Conservation (phyloP, 371 early-diverging fungal genomes). For the Lichtheimia corymbifera region DNA sequence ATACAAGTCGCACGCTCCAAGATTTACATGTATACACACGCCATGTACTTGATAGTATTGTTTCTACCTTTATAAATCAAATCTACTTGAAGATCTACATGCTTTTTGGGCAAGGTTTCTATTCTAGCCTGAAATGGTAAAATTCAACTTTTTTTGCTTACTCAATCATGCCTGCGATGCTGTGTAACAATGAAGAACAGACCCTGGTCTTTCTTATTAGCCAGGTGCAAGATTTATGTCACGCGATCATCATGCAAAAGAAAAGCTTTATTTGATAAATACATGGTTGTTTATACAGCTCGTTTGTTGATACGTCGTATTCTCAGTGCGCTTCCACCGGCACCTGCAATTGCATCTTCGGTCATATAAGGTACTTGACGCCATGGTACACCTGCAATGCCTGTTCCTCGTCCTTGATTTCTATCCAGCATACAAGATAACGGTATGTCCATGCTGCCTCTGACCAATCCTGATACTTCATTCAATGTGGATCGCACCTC, state of each 20-base stretch:
- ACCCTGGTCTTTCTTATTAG: too few relatives aligned
- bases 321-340: slow-evolving; percentile 34
- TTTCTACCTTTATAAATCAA: too few relatives aligned
- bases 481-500: slow-evolving; percentile 46
- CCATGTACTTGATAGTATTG: too few relatives aligned
- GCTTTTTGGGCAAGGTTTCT: background rate
- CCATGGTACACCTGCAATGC: slow-evolving; percentile 54
- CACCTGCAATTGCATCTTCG: slow-evolving; percentile 32
- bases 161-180: too few relatives aligned
- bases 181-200: too few relatives aligned
- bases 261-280: too few relatives aligned
- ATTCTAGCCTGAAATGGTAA: too few relatives aligned
- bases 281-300: background rate
- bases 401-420: slow-evolving; percentile 33
- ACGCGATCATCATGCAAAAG: too few relatives aligned
- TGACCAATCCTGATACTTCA: slow-evolving; percentile 63
- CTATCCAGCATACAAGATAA: slow-evolving; percentile 45
- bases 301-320: slow-evolving; percentile 40
- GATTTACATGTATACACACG: too few relatives aligned
- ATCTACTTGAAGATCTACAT: background rate
- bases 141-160: too few relatives aligned
- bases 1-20: too few relatives aligned
- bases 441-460: slow-evolving; percentile 59
- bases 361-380: slow-evolving; percentile 51
- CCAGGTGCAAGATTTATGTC: too few relatives aligned